Evolutionary conservation across 768 basidiomycete species (phyloP).

Genomic region (Holtermannia corniformis): DNA sequence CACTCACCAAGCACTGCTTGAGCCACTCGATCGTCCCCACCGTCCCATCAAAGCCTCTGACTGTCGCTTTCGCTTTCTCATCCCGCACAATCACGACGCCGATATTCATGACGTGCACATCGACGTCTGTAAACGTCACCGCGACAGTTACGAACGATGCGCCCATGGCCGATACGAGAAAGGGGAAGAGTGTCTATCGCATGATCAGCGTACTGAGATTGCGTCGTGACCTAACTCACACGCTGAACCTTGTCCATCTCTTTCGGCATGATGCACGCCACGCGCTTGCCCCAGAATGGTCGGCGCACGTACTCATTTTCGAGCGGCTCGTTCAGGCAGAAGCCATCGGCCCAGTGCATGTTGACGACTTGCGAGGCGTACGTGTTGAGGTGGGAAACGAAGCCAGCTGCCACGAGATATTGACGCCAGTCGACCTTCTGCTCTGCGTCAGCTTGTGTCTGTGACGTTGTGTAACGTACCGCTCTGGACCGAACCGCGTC

Average conservation of each 20-base stretch:
- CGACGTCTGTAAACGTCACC: slow-evolving; percentile 3
- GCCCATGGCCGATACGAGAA: slow-evolving; percentile 69
- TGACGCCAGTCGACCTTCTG: slow-evolving; percentile 50
- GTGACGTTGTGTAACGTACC: slow-evolving; percentile 5
- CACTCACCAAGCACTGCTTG: slow-evolving; percentile 38
- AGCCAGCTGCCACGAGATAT: slow-evolving; percentile 53
- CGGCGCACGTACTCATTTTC: neutral
- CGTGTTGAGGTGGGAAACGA: slow-evolving; percentile 43
- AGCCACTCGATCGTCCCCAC: slow-evolving; percentile 28
- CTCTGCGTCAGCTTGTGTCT: slow-evolving; percentile 20
- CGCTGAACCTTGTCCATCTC: too few relatives aligned
- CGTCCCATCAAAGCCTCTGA: slow-evolving; percentile 1
- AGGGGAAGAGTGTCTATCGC: slow-evolving; percentile 46
- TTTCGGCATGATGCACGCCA: too few relatives aligned
- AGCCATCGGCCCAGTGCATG: slow-evolving; percentile 46
- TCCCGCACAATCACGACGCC: slow-evolving; percentile 17
- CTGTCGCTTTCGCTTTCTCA: slow-evolving; percentile 1
- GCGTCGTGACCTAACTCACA: too few relatives aligned
- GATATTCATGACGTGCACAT: slow-evolving; percentile 13
- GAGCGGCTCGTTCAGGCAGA: neutral
- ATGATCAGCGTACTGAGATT: too few relatives aligned
- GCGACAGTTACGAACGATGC: slow-evolving; percentile 49
- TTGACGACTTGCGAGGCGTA: slow-evolving; percentile 49
- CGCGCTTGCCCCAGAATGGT: slow-evolving; percentile 3
- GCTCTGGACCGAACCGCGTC: slow-evolving; percentile 1